Base-by-base conservation (phyloP, 148 eudicot species). In the Silene uniflora region DNA sequence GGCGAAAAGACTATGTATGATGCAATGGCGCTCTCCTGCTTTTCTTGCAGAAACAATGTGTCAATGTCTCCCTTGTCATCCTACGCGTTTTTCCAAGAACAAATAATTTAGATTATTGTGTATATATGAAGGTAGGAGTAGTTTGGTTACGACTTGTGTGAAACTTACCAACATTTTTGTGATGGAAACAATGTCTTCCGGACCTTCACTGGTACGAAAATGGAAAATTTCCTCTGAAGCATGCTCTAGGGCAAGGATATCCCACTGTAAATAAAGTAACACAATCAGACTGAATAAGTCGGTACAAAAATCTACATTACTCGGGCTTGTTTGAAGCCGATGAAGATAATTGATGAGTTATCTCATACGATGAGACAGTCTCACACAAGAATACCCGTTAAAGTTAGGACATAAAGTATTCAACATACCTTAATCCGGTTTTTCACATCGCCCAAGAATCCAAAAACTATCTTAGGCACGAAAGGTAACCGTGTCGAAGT, bases 41-140 rank as follows among this genome's bases (percentile, higher is more conserved):
- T 82, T 70, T 89, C 87, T 77, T 85, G 90, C 67, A 89, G 75
- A 63, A 85, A 87, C 27, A 84, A 19, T 9, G 83, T 81, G 77
- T 81, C 80, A 10, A 75, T 24, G 74, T 69, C 11, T 56, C 73
- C 49, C 10, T 62, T 59, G 24, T 74, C 58, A 59, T 77, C 77
- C 88, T 86, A 46, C 44, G 73, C 32, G 73, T 6, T 66, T 13
- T 8, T 29, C 19, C 32, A 42, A n/a, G 5, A 29, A 5, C 9
- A 79, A 29, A 42, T 24, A 29, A 42, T 24, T 16, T 7, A 54
- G 4, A 10, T 7, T 47, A 27, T 19, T 7, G 44, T 3, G 22
- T 23, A 3, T n/a, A n/a, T n/a, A n/a, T n/a, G n/a, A 29, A 11
- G 55, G 3, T 10, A 11, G 55, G 3, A 0, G 8, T 52, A 46